Evolutionary conservation across 352 stramenopile genomes (phyloP), one percentile per base, ranked within the genome.

Genomic region (Globisporangium spinosum): DNA sequence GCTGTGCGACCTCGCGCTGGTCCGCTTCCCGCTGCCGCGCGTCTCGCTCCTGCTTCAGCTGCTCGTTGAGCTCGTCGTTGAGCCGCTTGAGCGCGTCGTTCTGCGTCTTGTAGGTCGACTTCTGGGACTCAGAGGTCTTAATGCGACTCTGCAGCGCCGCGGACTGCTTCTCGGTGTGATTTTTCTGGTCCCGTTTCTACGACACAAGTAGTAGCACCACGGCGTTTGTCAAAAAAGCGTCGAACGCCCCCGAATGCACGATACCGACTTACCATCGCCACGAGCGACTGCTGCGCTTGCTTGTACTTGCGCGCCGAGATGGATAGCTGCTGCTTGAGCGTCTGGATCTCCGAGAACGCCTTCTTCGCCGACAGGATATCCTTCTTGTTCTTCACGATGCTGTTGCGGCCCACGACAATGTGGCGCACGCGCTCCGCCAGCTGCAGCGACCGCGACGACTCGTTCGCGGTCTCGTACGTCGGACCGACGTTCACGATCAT

Each of bases 401-500:
- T 85, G 61, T 93, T 91, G 51, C 83, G 77, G 17, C 85, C 83
- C 25, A 93, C 84, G 15, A 93, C 87, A 65, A 95, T 87, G 64
- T 93, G 84, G 1, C 85, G 80, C 32, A 91, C 87, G 32, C 87
- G 85, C 60, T 91, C 85, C 0, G 91, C 93, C 40, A 98, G 82
- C 65, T 96, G 89, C 53, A 98, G 79, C 23, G 90, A 97, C 7
- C 91, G 88, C 32, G 85, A 91, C 20, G 89, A 96, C 72, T 98
- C 93, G 45, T 77, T 93, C 7, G 81, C 84, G 32, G 86, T 91
- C 64, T 93, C 83, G 55, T 88, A 78, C 1, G 85, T 93, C 4
- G 93, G 93, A 6, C 87, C 92, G 10, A 97, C 84, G 49, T 95
- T 95, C 38, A 98, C 89, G 70, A 98, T 97, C 90, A 98, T 98